Percentiles rank a stretch among this genome's conserved stretches.
Conservation (phyloP, 352 stramenopile genomes). For the Lagenidium sp. region DNA sequence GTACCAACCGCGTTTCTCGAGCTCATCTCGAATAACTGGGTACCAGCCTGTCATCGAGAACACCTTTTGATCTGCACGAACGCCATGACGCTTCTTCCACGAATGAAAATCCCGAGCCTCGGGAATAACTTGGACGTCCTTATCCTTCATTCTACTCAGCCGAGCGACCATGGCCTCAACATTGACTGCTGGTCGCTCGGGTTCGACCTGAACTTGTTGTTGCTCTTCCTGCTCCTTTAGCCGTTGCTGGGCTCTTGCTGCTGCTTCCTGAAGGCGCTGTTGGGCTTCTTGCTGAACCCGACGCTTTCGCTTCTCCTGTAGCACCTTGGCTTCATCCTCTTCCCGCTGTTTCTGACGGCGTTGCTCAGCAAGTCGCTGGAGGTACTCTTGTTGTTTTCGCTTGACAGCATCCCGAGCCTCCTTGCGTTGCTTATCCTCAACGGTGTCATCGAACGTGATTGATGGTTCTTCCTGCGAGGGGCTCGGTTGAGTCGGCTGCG, state of each 20-base stretch:
- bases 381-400: conserved; percentile 64
- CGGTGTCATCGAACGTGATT: too few species aligned
- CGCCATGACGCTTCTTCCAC: conserved; percentile 86
- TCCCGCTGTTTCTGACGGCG: conserved; percentile 61
- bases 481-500: not conserved
- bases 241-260: conserved; percentile 18
- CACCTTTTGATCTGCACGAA: conserved; percentile 70
- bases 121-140: conserved; percentile 48
- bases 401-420: conserved; percentile 39
- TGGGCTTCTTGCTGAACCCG: conserved; percentile 48
- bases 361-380: conserved; percentile 46
- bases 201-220: not conserved
- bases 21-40: conserved; percentile 83
- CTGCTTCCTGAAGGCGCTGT: conserved; percentile 42
- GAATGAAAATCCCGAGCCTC: conserved; percentile 77
- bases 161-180: conserved; percentile 67
- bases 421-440: conserved; percentile 33
- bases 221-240: conserved; percentile 17
- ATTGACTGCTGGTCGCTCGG: conserved; percentile 24
- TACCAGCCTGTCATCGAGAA: conserved; percentile 91
- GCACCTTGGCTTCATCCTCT: conserved; percentile 42
- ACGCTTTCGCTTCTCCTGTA: conserved; percentile 43
- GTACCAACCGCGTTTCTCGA: conserved; percentile 86
- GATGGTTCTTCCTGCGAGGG: conserved; percentile 8
- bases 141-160: conserved; percentile 67